Conservation (phyloP, 106 monocot species). For the Dioscorea zingiberensis region DNA sequence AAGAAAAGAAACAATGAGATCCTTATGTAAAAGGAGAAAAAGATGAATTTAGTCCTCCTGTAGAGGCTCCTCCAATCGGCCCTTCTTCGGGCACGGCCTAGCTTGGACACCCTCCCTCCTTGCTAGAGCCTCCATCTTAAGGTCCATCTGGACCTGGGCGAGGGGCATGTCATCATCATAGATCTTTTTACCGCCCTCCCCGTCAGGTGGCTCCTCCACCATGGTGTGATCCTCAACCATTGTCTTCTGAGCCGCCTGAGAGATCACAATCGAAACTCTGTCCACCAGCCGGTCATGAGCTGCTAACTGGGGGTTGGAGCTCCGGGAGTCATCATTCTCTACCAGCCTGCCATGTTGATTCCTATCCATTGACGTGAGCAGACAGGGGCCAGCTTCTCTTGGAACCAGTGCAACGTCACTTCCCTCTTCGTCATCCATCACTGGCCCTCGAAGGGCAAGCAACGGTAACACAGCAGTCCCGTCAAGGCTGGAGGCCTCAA, state of each 20-base stretch:
- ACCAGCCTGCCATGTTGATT: conserved; percentile 45
- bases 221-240: conserved; percentile 27
- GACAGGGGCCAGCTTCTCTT: conserved; percentile 48
- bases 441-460: conserved; percentile 26
- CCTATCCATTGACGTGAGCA: conserved; percentile 53
- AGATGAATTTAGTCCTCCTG: conserved; percentile 78
- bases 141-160: too few species aligned
- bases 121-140: too few species aligned
- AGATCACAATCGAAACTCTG: conserved; percentile 47
- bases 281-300: conserved; percentile 77
- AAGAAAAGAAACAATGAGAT: too few species aligned
- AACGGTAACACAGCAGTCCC: too few species aligned
- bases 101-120: too few species aligned
- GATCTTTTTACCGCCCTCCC: too few species aligned
- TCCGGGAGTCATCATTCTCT: conserved; percentile 43
- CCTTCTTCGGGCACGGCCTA: conserved; percentile 82
- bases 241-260: conserved; percentile 31
- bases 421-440: conserved; percentile 52
- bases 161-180: too few species aligned
- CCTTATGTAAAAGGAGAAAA: too few species aligned
- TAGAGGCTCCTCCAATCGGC: conserved; percentile 61
- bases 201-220: conserved; percentile 24
- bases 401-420: conserved; percentile 71
- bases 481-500: too few species aligned
- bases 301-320: conserved; percentile 51